Evolutionary conservation across 495 filamentous ascomycete species (phyloP), one percentile per base, ranked within the genome.

Genomic region (Trichoderma asperelloides): DNA sequence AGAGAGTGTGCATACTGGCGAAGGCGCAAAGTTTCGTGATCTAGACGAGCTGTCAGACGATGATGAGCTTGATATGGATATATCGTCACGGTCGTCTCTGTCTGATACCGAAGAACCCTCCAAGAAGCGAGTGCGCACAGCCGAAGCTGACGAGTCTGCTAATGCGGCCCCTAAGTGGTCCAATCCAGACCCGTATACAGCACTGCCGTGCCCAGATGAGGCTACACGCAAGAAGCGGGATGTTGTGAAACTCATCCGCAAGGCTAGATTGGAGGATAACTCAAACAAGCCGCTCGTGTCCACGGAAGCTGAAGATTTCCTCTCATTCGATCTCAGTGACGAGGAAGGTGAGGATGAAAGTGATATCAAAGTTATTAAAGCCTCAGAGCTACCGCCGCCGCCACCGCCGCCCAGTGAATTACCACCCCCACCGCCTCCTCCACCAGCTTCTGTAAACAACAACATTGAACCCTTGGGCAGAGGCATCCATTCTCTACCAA

Each of bases 111-210:
- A 77, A 16, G 79, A 82, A 37, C 87, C 86, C 51, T 80, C 78
- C 1, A 67, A 78, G 23, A 85, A 85, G 65, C 70, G 79, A n/a
- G 75, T 72, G 0, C 68, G 76, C 15, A 71, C 74, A 15, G 70
- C 69, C 9, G 68, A 63, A 15, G 70, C 73, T 51, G 69, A 76
- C 11, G 67, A 75, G 12, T 76, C 81, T 30, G 81, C 80, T 57
- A 70, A 81, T 68, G 76, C 72, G 68, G 67, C 75, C 3, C 92
- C 92, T 0, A 90, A 88, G 75, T 97, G 93, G 93, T 96, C 91
- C 1, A 97, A 97, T 71, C 92, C 93, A 4, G 93, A 97, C 76
- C 91, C 92, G 0, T 97, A 96, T 77, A 95, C 90, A 3, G 88
- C 81, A 3, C 78, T 95, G 9, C 93, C 93, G 7, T 91, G 91